Base-by-base conservation (phyloP, 2,329 filamentous ascomycete genomes). In the Escovopsis sp. region DNA sequence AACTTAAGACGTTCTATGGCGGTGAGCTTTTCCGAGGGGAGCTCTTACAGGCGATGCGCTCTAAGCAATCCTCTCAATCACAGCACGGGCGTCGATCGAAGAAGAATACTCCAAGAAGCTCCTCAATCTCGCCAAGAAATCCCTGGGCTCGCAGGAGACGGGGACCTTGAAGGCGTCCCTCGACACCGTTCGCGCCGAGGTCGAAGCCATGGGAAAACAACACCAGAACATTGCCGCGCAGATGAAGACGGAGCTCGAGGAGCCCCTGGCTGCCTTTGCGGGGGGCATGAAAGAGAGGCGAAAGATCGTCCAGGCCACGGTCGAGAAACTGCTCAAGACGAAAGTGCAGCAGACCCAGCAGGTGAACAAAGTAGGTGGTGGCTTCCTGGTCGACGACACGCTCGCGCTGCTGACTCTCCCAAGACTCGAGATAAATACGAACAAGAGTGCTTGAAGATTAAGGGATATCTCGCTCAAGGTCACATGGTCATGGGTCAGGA, bases 401-500 rank as follows among this genome's bases (percentile, higher is more conserved):
- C 40, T 38, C 7, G 38, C 40, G 14, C 7, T 10, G 27, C 40
- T 42, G 10, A 42, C 40, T 15, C 6, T 5, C 8, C 15, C 31
- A 7, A 86, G 82, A 84, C 88, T 13, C 76, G 91, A 50, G 91
- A 98, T 63, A 81, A 82, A 39, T 98, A 93, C 58, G 91, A 98
- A 63, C 89, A 98, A 61, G 93, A 98, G 53, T 96, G 89, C 57
- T 71, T 98, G 36, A 91, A 94, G 59, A 96, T 98, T 60, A 98
- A 98, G 63, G 91, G 91, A 33, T 98, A 98, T 57, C 76, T 98
- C 5, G 91, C 93, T 4, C 91, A 98, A 62, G 91, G 91, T 9
- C 93, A 98, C 59, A 98, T 98, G 91, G 91, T 98, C 44, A 98
- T 98, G 91, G 91, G 91, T 12, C 91, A 98, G 53, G 91, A 98